phyloP scores from a whole-genome alignment of 352 stramenopile genomes.

The Pythium coloratum region DNA sequence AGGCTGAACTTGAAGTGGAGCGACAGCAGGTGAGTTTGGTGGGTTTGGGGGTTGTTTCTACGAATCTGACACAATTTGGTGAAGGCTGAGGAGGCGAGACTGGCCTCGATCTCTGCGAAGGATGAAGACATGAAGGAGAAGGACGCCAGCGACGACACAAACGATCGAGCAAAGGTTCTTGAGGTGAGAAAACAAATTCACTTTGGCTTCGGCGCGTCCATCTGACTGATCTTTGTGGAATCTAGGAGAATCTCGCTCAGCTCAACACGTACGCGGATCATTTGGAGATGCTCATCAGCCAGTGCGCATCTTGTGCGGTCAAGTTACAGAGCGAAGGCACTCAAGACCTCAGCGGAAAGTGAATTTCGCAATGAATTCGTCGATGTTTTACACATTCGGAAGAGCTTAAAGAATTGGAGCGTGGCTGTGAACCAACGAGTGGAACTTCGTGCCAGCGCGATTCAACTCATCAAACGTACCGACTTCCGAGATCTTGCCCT shows the following conservation, averaged over 20 bases:
- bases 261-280: constrained; percentile 83
- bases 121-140: constrained; percentile 12
- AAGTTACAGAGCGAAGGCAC: constrained; percentile 74
- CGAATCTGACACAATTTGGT: neutral
- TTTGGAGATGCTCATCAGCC: constrained; percentile 68
- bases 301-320: constrained; percentile 64
- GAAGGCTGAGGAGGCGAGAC: neutral
- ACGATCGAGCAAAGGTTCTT: constrained; percentile 54
- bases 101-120: constrained; percentile 7
- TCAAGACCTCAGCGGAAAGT: constrained; percentile 31
- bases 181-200: constrained; percentile 38
- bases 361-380: neutral
- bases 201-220: neutral
- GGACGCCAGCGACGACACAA: constrained; percentile 28
- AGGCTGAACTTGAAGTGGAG: constrained; percentile 7
- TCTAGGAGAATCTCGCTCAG: constrained; percentile 70
- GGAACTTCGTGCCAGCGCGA: constrained; percentile 75
- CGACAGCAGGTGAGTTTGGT: constrained; percentile 18
- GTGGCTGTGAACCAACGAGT: constrained; percentile 68
- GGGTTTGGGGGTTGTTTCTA: neutral
- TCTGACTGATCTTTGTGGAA: neutral
- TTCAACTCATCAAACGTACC: constrained; percentile 81
- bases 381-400: neutral
- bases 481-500: constrained; percentile 75
- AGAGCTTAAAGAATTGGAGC: constrained; percentile 46